phyloP scores from a whole-genome alignment of 495 filamentous ascomycete genomes.

The Filosporella fistucella region DNA sequence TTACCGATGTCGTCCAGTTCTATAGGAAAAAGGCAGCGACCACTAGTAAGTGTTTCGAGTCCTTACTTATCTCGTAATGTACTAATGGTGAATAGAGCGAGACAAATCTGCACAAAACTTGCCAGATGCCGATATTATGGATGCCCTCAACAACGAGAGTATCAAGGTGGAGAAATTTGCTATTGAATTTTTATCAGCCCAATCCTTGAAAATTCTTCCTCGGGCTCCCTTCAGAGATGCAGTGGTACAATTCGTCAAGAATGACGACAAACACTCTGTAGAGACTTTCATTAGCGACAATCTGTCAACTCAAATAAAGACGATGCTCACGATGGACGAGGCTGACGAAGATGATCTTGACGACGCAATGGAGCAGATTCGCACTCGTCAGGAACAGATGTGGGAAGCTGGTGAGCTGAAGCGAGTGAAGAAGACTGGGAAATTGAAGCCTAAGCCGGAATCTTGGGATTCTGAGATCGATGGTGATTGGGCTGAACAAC shows the following conservation, averaged over 20 bases:
- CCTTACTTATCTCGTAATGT: background rate
- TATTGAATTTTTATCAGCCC: conserved; percentile 73
- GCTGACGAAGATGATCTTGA: conserved; percentile 57
- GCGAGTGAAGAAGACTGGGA: conserved; percentile 50
- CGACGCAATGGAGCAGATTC: conserved; percentile 66
- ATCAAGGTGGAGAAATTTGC: conserved; percentile 88
- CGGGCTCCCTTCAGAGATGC: conserved; percentile 91
- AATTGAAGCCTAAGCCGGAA: conserved; percentile 71
- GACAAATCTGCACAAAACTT: conserved; percentile 38
- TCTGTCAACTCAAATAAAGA: conserved; percentile 68
- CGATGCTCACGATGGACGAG: conserved; percentile 66
- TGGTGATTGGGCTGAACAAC: conserved; percentile 78
- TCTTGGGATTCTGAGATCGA: conserved; percentile 84
- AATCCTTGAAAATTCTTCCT: conserved; percentile 85
- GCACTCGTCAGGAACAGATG: conserved; percentile 62
- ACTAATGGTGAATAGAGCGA: conserved; percentile 9
- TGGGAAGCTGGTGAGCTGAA: conserved; percentile 66
- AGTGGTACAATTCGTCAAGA: conserved; percentile 88
- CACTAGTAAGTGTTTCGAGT: conserved; percentile 9
- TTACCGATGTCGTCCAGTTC: conserved; percentile 90
- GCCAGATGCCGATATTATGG: conserved; percentile 55
- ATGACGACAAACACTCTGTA: conserved; percentile 92
- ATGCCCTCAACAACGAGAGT: conserved; percentile 58
- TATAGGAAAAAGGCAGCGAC: conserved; percentile 71
- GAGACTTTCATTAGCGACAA: conserved; percentile 83